Percentiles rank a stretch among this genome's conserved stretches.
Evolutionary conservation across 352 stramenopile genomes (phyloP).

Genomic region (Pythium folliculosum): DNA sequence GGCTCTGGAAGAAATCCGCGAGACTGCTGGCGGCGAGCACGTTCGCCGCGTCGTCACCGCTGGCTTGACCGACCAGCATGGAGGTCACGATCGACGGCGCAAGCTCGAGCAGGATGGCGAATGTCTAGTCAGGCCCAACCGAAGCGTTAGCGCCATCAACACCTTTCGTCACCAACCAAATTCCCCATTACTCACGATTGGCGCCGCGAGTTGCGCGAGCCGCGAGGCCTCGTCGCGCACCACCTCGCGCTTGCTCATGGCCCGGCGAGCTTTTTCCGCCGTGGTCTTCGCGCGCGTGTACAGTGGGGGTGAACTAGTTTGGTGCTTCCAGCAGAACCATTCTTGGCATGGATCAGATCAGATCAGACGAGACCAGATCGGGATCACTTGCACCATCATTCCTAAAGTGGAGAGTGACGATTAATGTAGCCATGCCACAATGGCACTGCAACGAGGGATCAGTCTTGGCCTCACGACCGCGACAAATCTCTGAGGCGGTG

Average conservation of each 20-base stretch:
- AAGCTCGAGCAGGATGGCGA: conserved; percentile 51
- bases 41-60: conserved; percentile 28
- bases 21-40: conserved; percentile 59
- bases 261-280: not conserved
- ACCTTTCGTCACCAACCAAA: too few relatives aligned
- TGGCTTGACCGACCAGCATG: conserved; percentile 63
- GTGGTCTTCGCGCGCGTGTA: too few relatives aligned
- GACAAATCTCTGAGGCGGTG: not conserved
- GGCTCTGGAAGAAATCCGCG: conserved; percentile 48
- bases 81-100: conserved; percentile 45
- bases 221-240: conserved; percentile 11
- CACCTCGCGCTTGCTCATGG: not conserved
- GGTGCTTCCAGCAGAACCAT: too few relatives aligned
- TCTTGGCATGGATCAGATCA: too few relatives aligned
- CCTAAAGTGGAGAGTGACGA: not conserved
- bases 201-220: conserved; percentile 14
- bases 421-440: not conserved
- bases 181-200: conserved; percentile 9
- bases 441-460: not conserved
- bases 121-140: conserved; percentile 26
- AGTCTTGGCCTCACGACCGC: not conserved
- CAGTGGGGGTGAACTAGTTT: too few relatives aligned
- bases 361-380: too few relatives aligned
- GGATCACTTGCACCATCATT: not conserved
- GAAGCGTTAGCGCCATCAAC: too few relatives aligned